phyloP scores from a whole-genome alignment of 2,329 filamentous ascomycete species.

The Fusarium sp. region DNA sequence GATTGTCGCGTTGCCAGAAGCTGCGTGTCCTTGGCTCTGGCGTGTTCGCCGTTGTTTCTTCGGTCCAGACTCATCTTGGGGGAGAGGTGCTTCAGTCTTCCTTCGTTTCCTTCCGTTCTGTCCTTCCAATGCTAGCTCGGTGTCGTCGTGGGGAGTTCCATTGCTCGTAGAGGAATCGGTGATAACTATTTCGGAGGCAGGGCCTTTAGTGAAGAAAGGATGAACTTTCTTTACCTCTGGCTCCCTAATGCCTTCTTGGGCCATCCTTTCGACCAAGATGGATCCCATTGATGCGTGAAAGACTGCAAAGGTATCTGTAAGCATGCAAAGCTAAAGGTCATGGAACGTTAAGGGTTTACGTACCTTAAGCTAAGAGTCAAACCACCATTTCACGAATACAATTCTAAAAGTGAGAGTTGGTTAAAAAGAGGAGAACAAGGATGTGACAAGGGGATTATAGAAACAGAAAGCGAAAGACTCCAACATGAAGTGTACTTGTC shows the following conservation, averaged over 20 bases:
- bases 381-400: slow-evolving; percentile 32
- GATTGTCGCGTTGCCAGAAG: slow-evolving; percentile 11
- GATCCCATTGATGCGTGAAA: slow-evolving; percentile 55
- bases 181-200: slow-evolving; percentile 21
- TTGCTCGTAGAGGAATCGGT: neutral
- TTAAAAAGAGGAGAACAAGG: neutral
- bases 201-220: slow-evolving; percentile 62
- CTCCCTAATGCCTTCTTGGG: slow-evolving; percentile 52
- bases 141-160: slow-evolving; percentile 5
- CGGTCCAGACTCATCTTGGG: slow-evolving; percentile 36
- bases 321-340: neutral
- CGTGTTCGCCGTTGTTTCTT: slow-evolving; percentile 46
- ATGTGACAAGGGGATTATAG: neutral
- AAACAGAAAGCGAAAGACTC: neutral
- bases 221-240: slow-evolving; percentile 60
- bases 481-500: slow-evolving; percentile 5
- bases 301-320: slow-evolving; percentile 17
- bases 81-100: slow-evolving; percentile 51
- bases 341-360: neutral
- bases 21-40: slow-evolving; percentile 22
- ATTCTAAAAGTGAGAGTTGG: neutral
- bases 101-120: slow-evolving; percentile 56
- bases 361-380: slow-evolving; percentile 29
- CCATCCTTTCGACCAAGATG: slow-evolving; percentile 58
- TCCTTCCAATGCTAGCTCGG: slow-evolving; percentile 37